These are phyloP conservation scores for Polytrichum commune DNA, from an alignment of 225 moss, liverwort and hornwort species.

Conservation along the genomic window DNA sequence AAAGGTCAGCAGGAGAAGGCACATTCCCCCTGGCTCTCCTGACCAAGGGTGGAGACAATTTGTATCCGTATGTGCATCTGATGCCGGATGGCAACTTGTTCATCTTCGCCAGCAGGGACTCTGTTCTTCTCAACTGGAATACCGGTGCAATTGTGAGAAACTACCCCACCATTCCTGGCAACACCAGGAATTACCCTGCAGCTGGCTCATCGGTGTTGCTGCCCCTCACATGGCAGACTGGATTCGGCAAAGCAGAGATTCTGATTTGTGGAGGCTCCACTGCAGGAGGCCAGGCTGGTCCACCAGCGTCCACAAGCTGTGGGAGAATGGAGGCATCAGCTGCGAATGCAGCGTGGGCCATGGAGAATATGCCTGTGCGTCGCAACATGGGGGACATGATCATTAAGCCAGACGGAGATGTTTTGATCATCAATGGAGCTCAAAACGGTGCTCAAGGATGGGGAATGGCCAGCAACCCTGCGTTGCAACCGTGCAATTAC, in stretches of 20 bases:
- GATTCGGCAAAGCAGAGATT: constrained; percentile 2
- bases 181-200: constrained; percentile 20
- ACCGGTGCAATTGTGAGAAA: background rate
- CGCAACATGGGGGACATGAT: constrained; percentile 20
- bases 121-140: constrained; percentile 15
- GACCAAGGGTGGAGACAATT: background rate
- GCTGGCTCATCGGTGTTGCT: constrained; percentile 18
- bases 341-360: constrained; percentile 3
- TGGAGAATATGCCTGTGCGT: constrained; percentile 17
- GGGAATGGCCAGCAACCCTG: background rate
- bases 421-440: constrained; percentile 14
- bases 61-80: constrained; percentile 24
- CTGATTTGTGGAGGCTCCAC: constrained; percentile 21
- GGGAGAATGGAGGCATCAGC: constrained; percentile 7
- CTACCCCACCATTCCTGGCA: constrained; percentile 16
- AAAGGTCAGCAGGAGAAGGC: constrained; percentile 6
- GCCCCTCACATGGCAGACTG: background rate
- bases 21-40: background rate
- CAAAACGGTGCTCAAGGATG: constrained; percentile 1
- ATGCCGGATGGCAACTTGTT: constrained; percentile 11
- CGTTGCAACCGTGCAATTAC: background rate
- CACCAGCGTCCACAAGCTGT: constrained; percentile 12
- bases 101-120: constrained; percentile 28
- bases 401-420: constrained; percentile 10
- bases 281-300: background rate